Conservation (phyloP, 2,329 filamentous ascomycete species). For the Alternaria longipes region DNA sequence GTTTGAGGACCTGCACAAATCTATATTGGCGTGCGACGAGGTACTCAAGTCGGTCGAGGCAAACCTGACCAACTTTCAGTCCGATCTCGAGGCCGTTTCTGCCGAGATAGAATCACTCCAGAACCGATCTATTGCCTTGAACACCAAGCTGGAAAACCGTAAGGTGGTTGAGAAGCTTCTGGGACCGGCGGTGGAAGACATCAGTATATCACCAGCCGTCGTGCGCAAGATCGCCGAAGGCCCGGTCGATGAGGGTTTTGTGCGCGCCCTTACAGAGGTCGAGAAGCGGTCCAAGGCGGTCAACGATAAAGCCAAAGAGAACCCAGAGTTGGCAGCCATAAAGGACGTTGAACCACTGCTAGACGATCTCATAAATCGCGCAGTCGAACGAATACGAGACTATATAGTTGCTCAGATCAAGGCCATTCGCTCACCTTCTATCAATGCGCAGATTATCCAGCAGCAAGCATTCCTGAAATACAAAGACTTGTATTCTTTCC, state of each 20-base stretch:
- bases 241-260: slow-evolving; percentile 87
- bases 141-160: slow-evolving; percentile 85
- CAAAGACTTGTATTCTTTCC: slow-evolving; percentile 86
- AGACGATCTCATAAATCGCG: slow-evolving; percentile 84
- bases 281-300: slow-evolving; percentile 79
- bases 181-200: slow-evolving; percentile 88
- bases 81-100: slow-evolving; percentile 90
- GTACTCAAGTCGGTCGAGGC: slow-evolving; percentile 92
- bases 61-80: slow-evolving; percentile 91
- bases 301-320: slow-evolving; percentile 70
- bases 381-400: slow-evolving; percentile 92
- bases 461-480: slow-evolving; percentile 89
- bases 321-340: slow-evolving; percentile 72
- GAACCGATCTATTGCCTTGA: slow-evolving; percentile 82
- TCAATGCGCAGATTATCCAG: slow-evolving; percentile 97
- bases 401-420: slow-evolving; percentile 96
- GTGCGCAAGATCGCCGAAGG: slow-evolving; percentile 89
- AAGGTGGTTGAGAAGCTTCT: slow-evolving; percentile 88
- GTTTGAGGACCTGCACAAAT: slow-evolving; percentile 89
- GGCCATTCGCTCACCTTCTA: slow-evolving; percentile 89
- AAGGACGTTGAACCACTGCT: slow-evolving; percentile 86
- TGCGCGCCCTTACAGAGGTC: slow-evolving; percentile 82
- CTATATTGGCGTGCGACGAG: slow-evolving; percentile 89
- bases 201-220: slow-evolving; percentile 84
- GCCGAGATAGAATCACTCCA: slow-evolving; percentile 95